A percentile compares a stretch with the other conserved stretches of the same genome.
Conservation (phyloP, 1,284 basidiomycete species). For the Cystobasidiaceae sp. region DNA sequence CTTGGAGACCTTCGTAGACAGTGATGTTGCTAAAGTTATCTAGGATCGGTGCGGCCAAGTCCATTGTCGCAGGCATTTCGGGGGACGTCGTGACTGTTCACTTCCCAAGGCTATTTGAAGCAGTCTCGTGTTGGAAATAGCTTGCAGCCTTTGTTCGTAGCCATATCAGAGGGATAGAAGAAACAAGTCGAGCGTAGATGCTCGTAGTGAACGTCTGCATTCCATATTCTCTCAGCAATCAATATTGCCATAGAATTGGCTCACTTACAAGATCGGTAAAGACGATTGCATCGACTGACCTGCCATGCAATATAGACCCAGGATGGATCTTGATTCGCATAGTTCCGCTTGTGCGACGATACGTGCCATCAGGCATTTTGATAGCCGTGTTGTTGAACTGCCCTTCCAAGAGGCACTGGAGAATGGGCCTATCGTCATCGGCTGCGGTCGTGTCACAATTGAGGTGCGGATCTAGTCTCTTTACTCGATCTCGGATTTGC, state of each 20-base stretch:
- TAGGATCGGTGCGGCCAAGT: constrained; percentile 41
- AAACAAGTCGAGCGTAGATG: constrained; percentile 81
- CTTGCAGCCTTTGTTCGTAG: constrained; percentile 41
- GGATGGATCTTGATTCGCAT: constrained; percentile 82
- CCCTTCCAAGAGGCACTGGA: constrained; percentile 57
- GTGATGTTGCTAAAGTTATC: constrained; percentile 52
- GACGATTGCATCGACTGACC: constrained; percentile 74
- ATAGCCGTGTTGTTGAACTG: constrained; percentile 76
- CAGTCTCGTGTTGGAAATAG: not conserved
- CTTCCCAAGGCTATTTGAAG: too few species aligned
- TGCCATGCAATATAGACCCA: constrained; percentile 68
- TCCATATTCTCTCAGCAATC: not conserved
- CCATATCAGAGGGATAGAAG: constrained; percentile 63
- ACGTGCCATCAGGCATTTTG: constrained; percentile 71
- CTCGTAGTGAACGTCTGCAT: constrained; percentile 71
- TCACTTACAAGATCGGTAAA: constrained; percentile 79
- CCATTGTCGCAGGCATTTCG: too few species aligned
- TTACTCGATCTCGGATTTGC: constrained; percentile 42
- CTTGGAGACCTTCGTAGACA: constrained; percentile 60
- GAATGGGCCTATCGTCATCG: constrained; percentile 42
- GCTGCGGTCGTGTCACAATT: constrained; percentile 30
- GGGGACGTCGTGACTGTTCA: too few species aligned
- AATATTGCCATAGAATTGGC: not conserved
- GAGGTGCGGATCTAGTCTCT: constrained; percentile 39
- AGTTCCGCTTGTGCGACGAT: constrained; percentile 71